phyloP scores from a whole-genome alignment of 2,329 filamentous ascomycete species.

The Aureobasidium sp. region DNA sequence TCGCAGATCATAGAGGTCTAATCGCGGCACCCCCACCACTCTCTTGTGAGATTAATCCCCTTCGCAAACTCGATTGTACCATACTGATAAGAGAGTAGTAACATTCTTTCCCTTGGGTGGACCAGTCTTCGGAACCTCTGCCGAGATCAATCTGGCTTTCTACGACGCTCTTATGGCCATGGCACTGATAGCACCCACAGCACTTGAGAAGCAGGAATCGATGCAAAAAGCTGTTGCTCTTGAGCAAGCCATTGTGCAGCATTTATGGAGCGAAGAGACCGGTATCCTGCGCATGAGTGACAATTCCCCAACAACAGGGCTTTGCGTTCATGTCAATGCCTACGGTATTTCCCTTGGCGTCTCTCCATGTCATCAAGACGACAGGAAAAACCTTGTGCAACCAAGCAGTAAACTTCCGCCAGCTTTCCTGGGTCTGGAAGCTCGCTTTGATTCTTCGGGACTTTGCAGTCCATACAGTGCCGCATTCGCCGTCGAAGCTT shows the following conservation, averaged over 20 bases:
- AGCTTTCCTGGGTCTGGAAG: background rate
- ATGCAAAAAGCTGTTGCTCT: background rate
- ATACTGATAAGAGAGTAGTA: background rate
- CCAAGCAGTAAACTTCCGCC: background rate
- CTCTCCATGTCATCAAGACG: background rate
- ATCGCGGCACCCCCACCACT: background rate
- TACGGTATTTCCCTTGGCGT: background rate
- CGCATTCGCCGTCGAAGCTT: conserved; percentile 8
- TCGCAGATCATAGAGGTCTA: background rate
- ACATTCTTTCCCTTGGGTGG: background rate
- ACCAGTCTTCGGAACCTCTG: background rate
- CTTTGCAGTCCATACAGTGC: conserved; percentile 7
- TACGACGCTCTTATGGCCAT: background rate
- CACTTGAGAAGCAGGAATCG: background rate
- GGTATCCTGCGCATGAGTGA: background rate
- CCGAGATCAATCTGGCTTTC: background rate
- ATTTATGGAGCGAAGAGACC: background rate
- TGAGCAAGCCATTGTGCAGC: background rate
- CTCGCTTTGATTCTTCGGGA: conserved; percentile 3
- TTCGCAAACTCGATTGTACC: background rate
- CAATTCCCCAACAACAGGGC: background rate
- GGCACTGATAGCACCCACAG: background rate
- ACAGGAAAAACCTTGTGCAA: background rate
- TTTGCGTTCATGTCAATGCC: background rate
- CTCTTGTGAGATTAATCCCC: background rate